Evolutionary conservation across 2,329 filamentous ascomycete species (phyloP), one percentile per base, ranked within the genome.

Genomic region (Emericellopsis atlantica): DNA sequence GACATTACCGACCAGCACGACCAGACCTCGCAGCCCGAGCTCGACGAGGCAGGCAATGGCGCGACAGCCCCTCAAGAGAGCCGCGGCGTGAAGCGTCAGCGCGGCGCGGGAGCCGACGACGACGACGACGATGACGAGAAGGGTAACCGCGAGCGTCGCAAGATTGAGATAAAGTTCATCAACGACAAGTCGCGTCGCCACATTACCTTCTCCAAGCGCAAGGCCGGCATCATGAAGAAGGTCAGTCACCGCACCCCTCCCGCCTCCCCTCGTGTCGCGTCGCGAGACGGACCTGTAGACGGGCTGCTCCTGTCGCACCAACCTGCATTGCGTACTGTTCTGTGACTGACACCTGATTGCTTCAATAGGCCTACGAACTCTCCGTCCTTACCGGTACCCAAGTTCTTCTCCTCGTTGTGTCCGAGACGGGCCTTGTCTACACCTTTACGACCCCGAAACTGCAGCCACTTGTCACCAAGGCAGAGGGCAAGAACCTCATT

Each of bases 101-200:
- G 92, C 59, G 79, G 84, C 48, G 81, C 83, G 53, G 76, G 80
- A 40, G 80, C 81, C 55, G 90, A 96, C 60, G 92, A 96, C 59
- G 92, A 96, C 51, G 90, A 96, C 50, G 92, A 96, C 49, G 89
- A 96, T 53, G 89, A 95, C 54, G 90, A 95, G 65, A 96, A 96
- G 79, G 87, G 87, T 48, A 88, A 88, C 58, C 89, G 92, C 65
- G 92, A 96, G 76, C 83, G 92, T 60, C 81, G 92, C 69, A 98
- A 98, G 83, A 98, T 98, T 57, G 92, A 98, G 68, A 98, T 98
- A 71, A 98, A 98, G 76, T 98, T 98, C 70, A 98, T 98, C 65
- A 90, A 89, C 66, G 92, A 98, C 69, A 98, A 98, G 74, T 96
- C 90, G 69, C 88, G 92, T 69, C 84, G 92, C 48, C 92, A 98